A percentile compares a stretch with the other conserved stretches of the same genome.
Conservation (phyloP, 164 flowering plant genomes). For the Dillenia suffruticosa region DNA sequence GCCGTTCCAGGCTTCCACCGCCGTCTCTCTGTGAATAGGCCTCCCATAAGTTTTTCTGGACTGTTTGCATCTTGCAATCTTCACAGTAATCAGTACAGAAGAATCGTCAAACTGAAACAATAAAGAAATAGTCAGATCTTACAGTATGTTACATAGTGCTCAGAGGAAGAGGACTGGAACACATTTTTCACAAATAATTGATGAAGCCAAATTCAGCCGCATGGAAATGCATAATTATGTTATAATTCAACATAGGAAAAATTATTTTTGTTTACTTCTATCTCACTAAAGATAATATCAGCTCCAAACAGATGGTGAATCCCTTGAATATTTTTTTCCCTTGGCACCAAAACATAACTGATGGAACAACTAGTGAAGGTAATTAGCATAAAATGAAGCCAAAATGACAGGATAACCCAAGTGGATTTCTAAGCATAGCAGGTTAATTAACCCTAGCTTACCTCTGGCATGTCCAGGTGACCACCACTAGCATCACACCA, state of each 20-base stretch:
- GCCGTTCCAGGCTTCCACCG: slow-evolving; percentile 60
- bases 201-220: no score
- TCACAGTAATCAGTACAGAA: slow-evolving; percentile 38
- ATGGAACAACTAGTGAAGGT: no score
- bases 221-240: no score
- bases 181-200: no score
- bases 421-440: no score
- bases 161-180: not conserved
- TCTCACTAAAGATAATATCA: no score
- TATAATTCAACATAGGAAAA: no score
- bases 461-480: slow-evolving; percentile 55
- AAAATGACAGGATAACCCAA: no score
- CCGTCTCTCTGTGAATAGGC: slow-evolving; percentile 56
- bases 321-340: not conserved
- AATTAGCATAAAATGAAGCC: no score
- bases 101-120: slow-evolving; percentile 36
- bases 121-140: slow-evolving; percentile 1
- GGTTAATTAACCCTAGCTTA: slow-evolving; percentile 25
- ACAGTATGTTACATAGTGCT: not conserved
- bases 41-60: slow-evolving; percentile 20
- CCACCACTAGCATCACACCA: slow-evolving; percentile 68
- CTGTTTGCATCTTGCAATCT: slow-evolving; percentile 57
- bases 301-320: not conserved
- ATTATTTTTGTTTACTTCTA: no score
- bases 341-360: no score